A percentile compares a stretch with the other conserved stretches of the same genome.
Evolutionary conservation across 805 yeast genomes (phyloP).

Genomic region (Schizosaccharomyces japonicus): DNA sequence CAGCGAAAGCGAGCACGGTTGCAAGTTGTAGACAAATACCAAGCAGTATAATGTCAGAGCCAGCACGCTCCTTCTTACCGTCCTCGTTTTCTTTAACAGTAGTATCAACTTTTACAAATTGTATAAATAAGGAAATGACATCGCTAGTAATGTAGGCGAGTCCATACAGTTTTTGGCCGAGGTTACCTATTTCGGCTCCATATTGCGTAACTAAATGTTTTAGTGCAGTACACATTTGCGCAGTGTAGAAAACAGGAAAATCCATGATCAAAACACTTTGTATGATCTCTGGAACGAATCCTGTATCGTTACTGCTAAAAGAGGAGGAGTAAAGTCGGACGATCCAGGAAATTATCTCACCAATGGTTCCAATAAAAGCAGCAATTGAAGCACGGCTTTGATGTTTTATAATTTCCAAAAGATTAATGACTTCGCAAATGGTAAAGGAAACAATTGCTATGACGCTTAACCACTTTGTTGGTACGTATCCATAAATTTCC

Average conservation of each 20-base stretch:
- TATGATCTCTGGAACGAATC: neutral
- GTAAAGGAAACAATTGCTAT: neutral
- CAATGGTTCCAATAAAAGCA: neutral
- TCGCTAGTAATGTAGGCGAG: no score
- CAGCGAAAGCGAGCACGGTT: no score
- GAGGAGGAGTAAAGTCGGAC: neutral
- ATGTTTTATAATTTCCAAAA: neutral
- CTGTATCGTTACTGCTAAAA: neutral
- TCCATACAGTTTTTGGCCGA: no score
- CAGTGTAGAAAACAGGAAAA: neutral
- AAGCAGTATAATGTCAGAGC: no score
- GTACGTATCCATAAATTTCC: neutral
- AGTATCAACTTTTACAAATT: neutral
- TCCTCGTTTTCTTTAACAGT: neutral
- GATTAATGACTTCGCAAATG: neutral
- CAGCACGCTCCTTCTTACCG: no score
- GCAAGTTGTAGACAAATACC: no score
- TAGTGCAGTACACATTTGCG: neutral
- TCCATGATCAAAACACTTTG: neutral
- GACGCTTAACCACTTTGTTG: neutral
- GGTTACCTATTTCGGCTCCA: no score
- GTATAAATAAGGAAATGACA: no score
- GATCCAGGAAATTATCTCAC: neutral
- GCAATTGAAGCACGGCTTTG: neutral
- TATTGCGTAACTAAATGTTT: no score